Evolutionary conservation across 257 asterid genomes (phyloP), one percentile per base, ranked within the genome.

Genomic region (Solanum chmielewskii): DNA sequence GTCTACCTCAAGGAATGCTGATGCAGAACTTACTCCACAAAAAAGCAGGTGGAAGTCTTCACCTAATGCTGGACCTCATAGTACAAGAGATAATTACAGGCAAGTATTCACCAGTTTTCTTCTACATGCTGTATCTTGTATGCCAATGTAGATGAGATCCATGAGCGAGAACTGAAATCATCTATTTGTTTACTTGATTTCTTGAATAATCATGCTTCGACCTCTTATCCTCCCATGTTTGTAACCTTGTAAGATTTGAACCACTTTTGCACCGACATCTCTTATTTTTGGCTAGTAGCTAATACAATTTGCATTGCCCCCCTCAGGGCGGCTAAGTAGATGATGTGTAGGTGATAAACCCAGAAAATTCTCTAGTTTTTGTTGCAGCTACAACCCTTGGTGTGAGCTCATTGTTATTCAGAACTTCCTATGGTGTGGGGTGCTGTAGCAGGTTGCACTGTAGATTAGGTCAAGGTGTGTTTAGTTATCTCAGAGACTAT

Each of bases 41-140:
- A 96, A 92, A 85, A 85, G 89, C 88, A 96, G 96, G 90, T 91
- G 95, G 88, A 92, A 94, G 87, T 88, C 92, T 87, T 96, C 99
- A 31, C 99, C 99, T 69, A 91, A 94, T 90, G 91, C 97, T 69
- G 91, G 93, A 88, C 91, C 95, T 89, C 94, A 92, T 87, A 87
- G 90, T 66, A 47, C 95, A 84, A 92, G 98, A 91, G 96, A 97
- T 90, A 92, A 92, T 87, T 91, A 92, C 87, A 96, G 99, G 98
- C 95, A 89, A 81, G 60, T 47, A 76, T 27, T 31, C 18, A 29
- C 69, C 12, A 81, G 10, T 49, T 81, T 81, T 29, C 45, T 81
- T 49, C 85, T 31, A 11, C 85, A 10, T 29, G 27, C 18, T 80
- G 68, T 80, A 29, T 27, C 29, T 25, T 45, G 35, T 47, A 47